A percentile compares a stretch with the other conserved stretches of the same genome.
Conservation (phyloP, 1,284 basidiomycete genomes). For the Singerocomus inundabilis region DNA sequence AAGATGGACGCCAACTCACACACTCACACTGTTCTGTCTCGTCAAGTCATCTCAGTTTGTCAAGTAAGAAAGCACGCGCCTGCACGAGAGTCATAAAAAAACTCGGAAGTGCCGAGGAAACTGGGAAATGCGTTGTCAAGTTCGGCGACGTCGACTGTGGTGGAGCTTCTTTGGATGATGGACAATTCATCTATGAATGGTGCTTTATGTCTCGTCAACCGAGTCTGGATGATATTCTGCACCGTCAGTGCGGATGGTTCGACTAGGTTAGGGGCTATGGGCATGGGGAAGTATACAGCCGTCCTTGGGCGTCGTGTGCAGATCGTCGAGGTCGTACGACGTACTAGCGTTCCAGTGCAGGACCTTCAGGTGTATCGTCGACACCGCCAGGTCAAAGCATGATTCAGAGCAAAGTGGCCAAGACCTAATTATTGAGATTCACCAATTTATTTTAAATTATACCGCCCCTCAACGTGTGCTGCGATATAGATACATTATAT, state of each 20-base stretch:
- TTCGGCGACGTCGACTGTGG: conserved; percentile 64
- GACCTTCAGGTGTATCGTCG: background rate
- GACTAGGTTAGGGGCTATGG: conserved; percentile 1
- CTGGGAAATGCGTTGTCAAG: conserved; percentile 41
- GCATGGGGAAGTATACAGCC: conserved; percentile 4
- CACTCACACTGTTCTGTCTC: conserved; percentile 25
- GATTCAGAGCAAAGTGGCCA: background rate
- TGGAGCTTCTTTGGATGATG: conserved; percentile 50
- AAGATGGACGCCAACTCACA: background rate
- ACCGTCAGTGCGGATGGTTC: background rate
- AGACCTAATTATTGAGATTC: background rate
- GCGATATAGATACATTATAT: conserved; percentile 2
- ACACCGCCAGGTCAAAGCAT: background rate
- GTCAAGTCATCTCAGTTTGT: conserved; percentile 16
- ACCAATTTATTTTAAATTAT: conserved; percentile 7
- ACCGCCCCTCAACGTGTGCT: too few relatives aligned
- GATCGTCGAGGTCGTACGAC: background rate
- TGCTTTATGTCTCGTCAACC: conserved; percentile 5
- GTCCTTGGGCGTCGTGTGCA: background rate
- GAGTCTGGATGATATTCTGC: conserved; percentile 2
- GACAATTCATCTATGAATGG: conserved; percentile 33
- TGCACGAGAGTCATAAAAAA: conserved; percentile 68
- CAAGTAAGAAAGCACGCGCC: conserved; percentile 39
- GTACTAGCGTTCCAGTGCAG: background rate
- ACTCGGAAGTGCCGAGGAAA: conserved; percentile 50